phyloP scores from a whole-genome alignment of 805 yeast species.

The Candida yuanshanica region DNA sequence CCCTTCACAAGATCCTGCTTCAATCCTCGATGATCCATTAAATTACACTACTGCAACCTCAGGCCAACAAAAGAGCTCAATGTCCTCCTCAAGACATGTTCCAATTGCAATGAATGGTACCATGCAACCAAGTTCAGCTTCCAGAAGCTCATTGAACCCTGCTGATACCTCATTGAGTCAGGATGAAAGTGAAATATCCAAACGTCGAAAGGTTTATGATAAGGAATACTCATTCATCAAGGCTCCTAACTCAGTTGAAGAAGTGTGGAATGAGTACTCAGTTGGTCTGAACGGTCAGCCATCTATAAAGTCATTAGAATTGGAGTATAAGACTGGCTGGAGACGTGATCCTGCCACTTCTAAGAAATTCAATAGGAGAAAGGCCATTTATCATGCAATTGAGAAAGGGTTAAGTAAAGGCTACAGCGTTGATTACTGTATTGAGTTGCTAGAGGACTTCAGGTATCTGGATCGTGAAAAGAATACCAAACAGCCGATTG shows the following conservation, averaged over 20 bases:
- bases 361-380: slow-evolving; percentile 47
- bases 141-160: neutral
- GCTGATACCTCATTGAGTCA: neutral
- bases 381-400: slow-evolving; percentile 49
- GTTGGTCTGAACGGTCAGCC: slow-evolving; percentile 48
- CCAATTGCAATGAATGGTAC: slow-evolving; percentile 8
- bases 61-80: slow-evolving; percentile 3
- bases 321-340: slow-evolving; percentile 48
- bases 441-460: slow-evolving; percentile 41
- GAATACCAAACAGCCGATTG: slow-evolving; percentile 36
- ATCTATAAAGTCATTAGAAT: slow-evolving; percentile 43
- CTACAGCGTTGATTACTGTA: slow-evolving; percentile 34
- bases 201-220: slow-evolving; percentile 24
- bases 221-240: slow-evolving; percentile 33
- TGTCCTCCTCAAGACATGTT: slow-evolving; percentile 9
- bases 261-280: slow-evolving; percentile 53
- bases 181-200: slow-evolving; percentile 4
- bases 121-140: neutral
- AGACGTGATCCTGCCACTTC: slow-evolving; percentile 48
- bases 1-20: slow-evolving; percentile 11
- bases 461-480: slow-evolving; percentile 38
- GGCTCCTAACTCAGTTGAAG: slow-evolving; percentile 41
- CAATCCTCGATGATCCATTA: slow-evolving; percentile 17
- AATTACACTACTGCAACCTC: neutral
- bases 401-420: slow-evolving; percentile 44